Conservation (phyloP, 2,329 filamentous ascomycete species). For the Aspergillus tamarii region DNA sequence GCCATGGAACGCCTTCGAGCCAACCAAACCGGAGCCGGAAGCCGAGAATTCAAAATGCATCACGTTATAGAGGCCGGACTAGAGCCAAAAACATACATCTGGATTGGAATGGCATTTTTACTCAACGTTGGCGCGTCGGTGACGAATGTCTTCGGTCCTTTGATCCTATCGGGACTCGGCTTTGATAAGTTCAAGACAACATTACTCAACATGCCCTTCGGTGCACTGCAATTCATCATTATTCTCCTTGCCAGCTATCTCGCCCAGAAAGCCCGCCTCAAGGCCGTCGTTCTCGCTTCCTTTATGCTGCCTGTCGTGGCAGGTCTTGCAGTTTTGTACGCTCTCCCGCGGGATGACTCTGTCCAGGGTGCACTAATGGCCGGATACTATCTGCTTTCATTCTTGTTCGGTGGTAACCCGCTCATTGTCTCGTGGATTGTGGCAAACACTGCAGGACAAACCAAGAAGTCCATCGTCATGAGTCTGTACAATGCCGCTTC, state of each 20-base stretch:
- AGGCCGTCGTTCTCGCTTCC: constrained; percentile 57
- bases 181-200: constrained; percentile 62
- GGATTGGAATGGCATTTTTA: constrained; percentile 62
- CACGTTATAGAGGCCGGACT: constrained; percentile 48
- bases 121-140: constrained; percentile 68
- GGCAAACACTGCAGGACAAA: constrained; percentile 68
- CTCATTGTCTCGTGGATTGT: constrained; percentile 71
- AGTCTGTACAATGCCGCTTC: constrained; percentile 66
- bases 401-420: constrained; percentile 68
- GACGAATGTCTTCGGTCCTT: constrained; percentile 66
- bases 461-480: constrained; percentile 68
- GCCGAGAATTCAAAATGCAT: constrained; percentile 49
- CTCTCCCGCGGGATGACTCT: constrained; percentile 48
- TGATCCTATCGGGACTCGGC: constrained; percentile 64
- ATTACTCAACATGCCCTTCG: constrained; percentile 70
- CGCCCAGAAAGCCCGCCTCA: constrained; percentile 60
- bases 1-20: constrained; percentile 55
- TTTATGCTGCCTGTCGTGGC: constrained; percentile 64
- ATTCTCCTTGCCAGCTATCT: constrained; percentile 63
- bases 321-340: constrained; percentile 60
- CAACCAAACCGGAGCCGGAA: constrained; percentile 53
- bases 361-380: constrained; percentile 56
- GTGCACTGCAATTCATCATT: constrained; percentile 61
- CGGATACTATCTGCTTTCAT: constrained; percentile 68
- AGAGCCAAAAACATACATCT: constrained; percentile 59